Percentiles rank a stretch among this genome's conserved stretches.
Conservation (phyloP, 2,329 filamentous ascomycete genomes). For the Hortaea werneckii region DNA sequence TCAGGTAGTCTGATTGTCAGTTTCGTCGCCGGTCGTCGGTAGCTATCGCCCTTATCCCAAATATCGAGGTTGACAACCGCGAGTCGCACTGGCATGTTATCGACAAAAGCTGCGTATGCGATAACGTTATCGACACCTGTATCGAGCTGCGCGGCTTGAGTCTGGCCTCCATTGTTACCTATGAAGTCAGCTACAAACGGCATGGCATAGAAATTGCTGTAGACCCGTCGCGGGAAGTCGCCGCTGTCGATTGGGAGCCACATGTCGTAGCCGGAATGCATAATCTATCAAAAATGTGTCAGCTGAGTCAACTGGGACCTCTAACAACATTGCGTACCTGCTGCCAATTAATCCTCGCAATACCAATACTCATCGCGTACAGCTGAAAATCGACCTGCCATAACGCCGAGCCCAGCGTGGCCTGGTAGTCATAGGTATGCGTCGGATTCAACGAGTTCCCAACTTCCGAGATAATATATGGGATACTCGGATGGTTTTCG, state of each 20-base stretch:
- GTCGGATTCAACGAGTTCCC: neutral
- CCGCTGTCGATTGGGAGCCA: constrained; percentile 2
- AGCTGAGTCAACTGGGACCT: neutral
- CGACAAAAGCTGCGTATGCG: constrained; percentile 1
- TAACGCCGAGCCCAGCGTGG: neutral
- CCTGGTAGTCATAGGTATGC: constrained; percentile 1
- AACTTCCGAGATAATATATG: constrained; percentile 1
- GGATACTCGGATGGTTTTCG: constrained; percentile 1
- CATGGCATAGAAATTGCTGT: constrained; percentile 3
- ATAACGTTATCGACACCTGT: neutral
- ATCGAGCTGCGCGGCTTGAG: neutral
- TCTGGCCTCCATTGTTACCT: neutral
- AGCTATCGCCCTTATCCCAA: constrained; percentile 1
- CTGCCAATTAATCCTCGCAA: constrained; percentile 2
- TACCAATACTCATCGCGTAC: constrained; percentile 1
- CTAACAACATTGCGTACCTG: neutral
- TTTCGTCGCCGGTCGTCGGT: neutral
- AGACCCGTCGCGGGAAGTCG: neutral
- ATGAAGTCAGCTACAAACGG: constrained; percentile 3
- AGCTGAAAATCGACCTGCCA: constrained; percentile 1
- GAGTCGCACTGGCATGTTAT: neutral
- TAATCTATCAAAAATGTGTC: neutral
- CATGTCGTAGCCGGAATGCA: constrained; percentile 2
- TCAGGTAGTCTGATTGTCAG: neutral
- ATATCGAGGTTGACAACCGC: constrained; percentile 1